Evolutionary conservation across 345 rosid genomes (phyloP), one percentile per base, ranked within the genome.

Genomic region (Citrus australasica): DNA sequence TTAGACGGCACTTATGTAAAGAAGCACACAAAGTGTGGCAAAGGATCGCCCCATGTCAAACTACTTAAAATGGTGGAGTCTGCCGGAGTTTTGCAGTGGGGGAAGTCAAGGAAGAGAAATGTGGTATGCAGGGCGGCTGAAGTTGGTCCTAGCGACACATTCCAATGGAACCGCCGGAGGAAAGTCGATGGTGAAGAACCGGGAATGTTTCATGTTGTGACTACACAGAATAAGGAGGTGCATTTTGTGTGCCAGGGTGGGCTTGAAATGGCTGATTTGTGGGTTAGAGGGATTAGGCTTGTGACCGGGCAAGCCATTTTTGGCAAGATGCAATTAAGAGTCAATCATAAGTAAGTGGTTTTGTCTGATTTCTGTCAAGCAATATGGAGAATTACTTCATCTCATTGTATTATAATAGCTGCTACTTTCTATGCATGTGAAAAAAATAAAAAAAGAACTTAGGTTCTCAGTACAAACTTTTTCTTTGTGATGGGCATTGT

Each of bases 201-300:
- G 0, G 95, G 93, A 5, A 38, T 86, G 65, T 90, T 92, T 75
- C 87, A 84, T 70, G 88, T 90, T 5, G 59, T 86, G 82, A 92
- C 92, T 27, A 85, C 85, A 35, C 88, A 79, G 90, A 87, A 87
- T 83, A 90, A 84, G 82, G 92, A 91, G 83, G 69, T 91, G 74
- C 93, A 90, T 74, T 90, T 91, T 58, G 89, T 86, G 1, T 89
- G 93, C 16, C 81, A 85, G 13, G 93, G 91, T 16, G 95, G 93
- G 67, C 58, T 46, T 0, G 90, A 88, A 76, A 82, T 82, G 88
- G 93, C 95, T 0, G 78, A 79, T 78, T 70, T 91, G 33, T 91
- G 94, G 94, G 90, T 86, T 9, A 89, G 92, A 65, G 94, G 94
- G 40, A 89, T 91, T 75, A 81, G 76, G 76, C 82, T 89, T 1